phyloP scores from a whole-genome alignment of 2,329 filamentous ascomycete genomes.

The Ceratocystis cacaofunesta region DNA sequence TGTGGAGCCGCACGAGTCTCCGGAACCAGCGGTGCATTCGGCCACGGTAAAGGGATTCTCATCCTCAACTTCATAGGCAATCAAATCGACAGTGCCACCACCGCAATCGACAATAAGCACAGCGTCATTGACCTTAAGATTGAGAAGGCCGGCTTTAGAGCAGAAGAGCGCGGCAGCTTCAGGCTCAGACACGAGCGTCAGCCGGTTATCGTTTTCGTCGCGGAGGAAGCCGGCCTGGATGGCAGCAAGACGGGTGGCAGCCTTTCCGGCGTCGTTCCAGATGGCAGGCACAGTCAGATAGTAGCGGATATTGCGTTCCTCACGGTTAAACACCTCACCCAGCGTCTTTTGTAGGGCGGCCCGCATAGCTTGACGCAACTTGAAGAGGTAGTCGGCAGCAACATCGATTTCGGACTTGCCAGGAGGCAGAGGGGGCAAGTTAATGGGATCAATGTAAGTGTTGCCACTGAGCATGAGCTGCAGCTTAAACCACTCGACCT shows the following conservation, averaged over 20 bases:
- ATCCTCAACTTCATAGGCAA: slow-evolving; percentile 96
- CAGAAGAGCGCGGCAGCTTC: slow-evolving; percentile 97
- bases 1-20: slow-evolving; percentile 96
- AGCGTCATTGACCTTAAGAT: slow-evolving; percentile 97
- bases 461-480: slow-evolving; percentile 98
- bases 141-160: slow-evolving; percentile 87
- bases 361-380: slow-evolving; percentile 92
- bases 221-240: slow-evolving; percentile 94
- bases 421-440: slow-evolving; percentile 87
- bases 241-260: slow-evolving; percentile 84
- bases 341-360: slow-evolving; percentile 90
- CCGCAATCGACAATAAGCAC: slow-evolving; percentile 96
- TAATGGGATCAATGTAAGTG: slow-evolving; percentile 98
- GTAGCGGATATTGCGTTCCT: slow-evolving; percentile 95
- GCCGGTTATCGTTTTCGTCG: slow-evolving; percentile 91
- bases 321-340: slow-evolving; percentile 92
- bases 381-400: slow-evolving; percentile 97
- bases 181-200: slow-evolving; percentile 89
- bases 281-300: slow-evolving; percentile 98
- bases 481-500: slow-evolving; percentile 99
- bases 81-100: slow-evolving; percentile 96
- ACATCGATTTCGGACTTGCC: slow-evolving; percentile 99
- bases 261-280: slow-evolving; percentile 98
- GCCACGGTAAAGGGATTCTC: slow-evolving; percentile 94
- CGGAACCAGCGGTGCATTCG: slow-evolving; percentile 92